Conservation (phyloP, 2,329 filamentous ascomycete species). For the Verticillium dahliae region DNA sequence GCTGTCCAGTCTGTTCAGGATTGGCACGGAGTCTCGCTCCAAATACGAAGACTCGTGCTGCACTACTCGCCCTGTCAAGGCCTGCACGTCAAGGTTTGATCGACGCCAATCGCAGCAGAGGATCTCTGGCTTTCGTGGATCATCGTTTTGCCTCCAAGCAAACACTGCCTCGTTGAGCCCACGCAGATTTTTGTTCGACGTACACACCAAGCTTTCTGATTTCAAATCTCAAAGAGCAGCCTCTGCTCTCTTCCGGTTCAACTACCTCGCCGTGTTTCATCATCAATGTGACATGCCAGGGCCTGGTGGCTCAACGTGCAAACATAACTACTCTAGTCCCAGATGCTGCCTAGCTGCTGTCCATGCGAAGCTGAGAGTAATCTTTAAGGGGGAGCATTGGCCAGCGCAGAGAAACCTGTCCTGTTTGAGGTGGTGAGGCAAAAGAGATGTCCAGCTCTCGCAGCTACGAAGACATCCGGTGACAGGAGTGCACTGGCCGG, state of each 20-base stretch:
- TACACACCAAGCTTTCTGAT: not conserved
- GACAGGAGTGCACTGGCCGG: not conserved
- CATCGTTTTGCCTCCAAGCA: slow-evolving; percentile 8
- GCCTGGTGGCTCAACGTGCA: not conserved
- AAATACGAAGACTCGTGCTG: not conserved
- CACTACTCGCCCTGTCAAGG: not conserved
- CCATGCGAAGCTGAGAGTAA: not conserved
- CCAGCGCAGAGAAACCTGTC: not conserved
- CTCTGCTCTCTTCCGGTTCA: not conserved
- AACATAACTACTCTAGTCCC: not conserved
- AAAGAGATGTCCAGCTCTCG: not conserved
- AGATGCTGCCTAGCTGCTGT: not conserved
- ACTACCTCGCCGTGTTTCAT: not conserved
- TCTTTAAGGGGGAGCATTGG: not conserved
- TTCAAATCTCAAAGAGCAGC: not conserved
- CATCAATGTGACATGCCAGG: not conserved
- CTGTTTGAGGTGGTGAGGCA: not conserved
- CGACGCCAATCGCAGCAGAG: slow-evolving; percentile 12
- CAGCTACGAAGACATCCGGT: not conserved
- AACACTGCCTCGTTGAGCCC: slow-evolving; percentile 9
- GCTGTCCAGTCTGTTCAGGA: not conserved
- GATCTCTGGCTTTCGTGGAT: slow-evolving; percentile 1
- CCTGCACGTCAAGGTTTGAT: slow-evolving; percentile 12
- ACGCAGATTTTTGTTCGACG: not conserved
- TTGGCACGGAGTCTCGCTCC: not conserved